Base-by-base conservation (phyloP, 306 rosid species). In the Astragalus membranaceus region DNA sequence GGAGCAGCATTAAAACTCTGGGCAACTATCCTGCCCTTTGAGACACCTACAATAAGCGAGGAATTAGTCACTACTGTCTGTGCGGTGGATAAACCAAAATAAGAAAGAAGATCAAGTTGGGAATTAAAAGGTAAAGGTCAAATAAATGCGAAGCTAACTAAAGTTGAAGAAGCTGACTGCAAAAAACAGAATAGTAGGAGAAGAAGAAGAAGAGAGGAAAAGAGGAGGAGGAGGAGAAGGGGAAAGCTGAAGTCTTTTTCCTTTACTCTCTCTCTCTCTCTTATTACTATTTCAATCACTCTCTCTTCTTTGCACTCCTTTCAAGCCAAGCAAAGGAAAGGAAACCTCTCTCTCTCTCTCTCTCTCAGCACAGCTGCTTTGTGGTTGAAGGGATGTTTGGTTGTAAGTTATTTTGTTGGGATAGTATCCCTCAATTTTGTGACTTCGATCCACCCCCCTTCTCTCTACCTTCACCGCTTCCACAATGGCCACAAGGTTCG, bases 401-500 rank as follows among this genome's bases (percentile, higher is more conserved):
- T 39, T 81, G 82, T 57, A 70, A 84, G 57, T 81, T 85, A 35
- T 81, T 82, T 72, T 90, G 95, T 20, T 85, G 97, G 90, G 72
- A 80, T 15, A 46, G 56, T 76, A 75, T 69, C 1, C 53, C 76
- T 50, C 74, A 85, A 12, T 62, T 17, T 23, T 29, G 8, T 67
- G 55, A 50, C 30, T 49, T 84, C 48, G 84, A 83, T 56, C 87
- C 89, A 33, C 20, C 75, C 7, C 86, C 92, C 11, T 90, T 84
- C 64, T 79, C 87, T 78, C 83, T 87, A 35, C 98, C 98, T 78
- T 73, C 88, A 36, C 88, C 88, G 41, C 95, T 94, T 58, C 95
- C 96, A 4, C 77, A 68, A 2, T 90, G 98, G 98, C 96, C 98
- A 54, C 83, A 78, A 81, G 98, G 98, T 90, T 65, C 62, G 64